Evolutionary conservation across 1,284 basidiomycete genomes (phyloP).

Genomic region (Vanrija sp.): DNA sequence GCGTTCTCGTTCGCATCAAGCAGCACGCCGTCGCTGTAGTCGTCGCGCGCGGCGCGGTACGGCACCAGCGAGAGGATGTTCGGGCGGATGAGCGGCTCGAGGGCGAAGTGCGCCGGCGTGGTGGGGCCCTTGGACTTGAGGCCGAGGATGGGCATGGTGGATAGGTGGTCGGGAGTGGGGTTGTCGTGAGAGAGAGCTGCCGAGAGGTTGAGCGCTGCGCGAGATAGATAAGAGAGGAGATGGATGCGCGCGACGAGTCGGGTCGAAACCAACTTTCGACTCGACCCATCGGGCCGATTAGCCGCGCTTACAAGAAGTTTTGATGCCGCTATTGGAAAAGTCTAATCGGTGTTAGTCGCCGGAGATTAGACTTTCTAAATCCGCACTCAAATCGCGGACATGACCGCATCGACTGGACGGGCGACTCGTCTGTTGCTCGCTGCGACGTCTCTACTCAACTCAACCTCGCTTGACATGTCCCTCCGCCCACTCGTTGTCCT

Average conservation of each 20-base stretch:
- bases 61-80: constrained; percentile 91
- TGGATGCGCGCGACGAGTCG: not conserved
- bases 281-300: not conserved
- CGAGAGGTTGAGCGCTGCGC: not conserved
- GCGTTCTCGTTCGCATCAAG: constrained; percentile 98
- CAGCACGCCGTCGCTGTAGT: constrained; percentile 89
- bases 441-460: no score
- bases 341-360: no score
- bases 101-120: constrained; percentile 71
- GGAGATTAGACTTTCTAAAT: no score
- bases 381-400: no score
- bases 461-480: no score
- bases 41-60: constrained; percentile 93
- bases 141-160: constrained; percentile 48
- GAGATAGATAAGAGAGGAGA: no score
- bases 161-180: not conserved
- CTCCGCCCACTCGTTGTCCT: no score
- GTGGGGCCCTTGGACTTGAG: constrained; percentile 50
- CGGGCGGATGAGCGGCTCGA: constrained; percentile 78
- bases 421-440: no score
- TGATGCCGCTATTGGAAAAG: not conserved
- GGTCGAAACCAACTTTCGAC: not conserved
- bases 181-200: not conserved
- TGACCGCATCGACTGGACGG: no score
- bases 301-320: not conserved